Percentiles rank a stretch among this genome's conserved stretches.
Evolutionary conservation across 371 early-diverging fungal species (phyloP).

Genomic region (Mucor plumbeus): DNA sequence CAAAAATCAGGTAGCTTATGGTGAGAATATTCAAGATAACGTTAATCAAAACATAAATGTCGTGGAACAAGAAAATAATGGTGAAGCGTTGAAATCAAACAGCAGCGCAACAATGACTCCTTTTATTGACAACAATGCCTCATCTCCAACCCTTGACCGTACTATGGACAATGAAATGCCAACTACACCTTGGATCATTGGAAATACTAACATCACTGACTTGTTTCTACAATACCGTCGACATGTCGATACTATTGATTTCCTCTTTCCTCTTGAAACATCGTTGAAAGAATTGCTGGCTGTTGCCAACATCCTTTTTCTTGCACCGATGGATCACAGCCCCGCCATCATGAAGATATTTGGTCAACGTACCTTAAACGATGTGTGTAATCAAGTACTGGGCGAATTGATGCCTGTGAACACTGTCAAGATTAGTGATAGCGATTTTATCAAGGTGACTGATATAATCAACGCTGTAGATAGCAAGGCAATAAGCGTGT

Average conservation of each 20-base stretch:
- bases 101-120: constrained; percentile 25
- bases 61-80: constrained; percentile 14
- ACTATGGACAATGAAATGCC: constrained; percentile 25
- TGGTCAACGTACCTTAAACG: constrained; percentile 25
- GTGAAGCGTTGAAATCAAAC: constrained; percentile 20
- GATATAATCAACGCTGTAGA: constrained; percentile 28
- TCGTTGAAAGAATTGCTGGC: constrained; percentile 28
- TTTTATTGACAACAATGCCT: constrained; percentile 26
- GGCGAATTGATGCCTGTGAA: constrained; percentile 25
- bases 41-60: no score
- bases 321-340: constrained; percentile 28
- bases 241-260: constrained; percentile 13
- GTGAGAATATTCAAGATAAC: constrained; percentile 15
- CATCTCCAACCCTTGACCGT: constrained; percentile 26
- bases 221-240: not conserved
- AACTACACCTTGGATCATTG: constrained; percentile 28
- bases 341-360: constrained; percentile 22
- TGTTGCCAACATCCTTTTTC: constrained; percentile 26
- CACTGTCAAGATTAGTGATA: constrained; percentile 30
- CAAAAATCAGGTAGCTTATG: not conserved
- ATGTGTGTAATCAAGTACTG: constrained; percentile 33
- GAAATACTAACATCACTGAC: constrained; percentile 17
- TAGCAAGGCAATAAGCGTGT: constrained; percentile 22
- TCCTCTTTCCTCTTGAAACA: constrained; percentile 29
- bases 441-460: constrained; percentile 29